Percentiles rank a stretch among this genome's conserved stretches.
phyloP scores from a whole-genome alignment of 108 stramenopile species.

The Fragilaria crotonensis region DNA sequence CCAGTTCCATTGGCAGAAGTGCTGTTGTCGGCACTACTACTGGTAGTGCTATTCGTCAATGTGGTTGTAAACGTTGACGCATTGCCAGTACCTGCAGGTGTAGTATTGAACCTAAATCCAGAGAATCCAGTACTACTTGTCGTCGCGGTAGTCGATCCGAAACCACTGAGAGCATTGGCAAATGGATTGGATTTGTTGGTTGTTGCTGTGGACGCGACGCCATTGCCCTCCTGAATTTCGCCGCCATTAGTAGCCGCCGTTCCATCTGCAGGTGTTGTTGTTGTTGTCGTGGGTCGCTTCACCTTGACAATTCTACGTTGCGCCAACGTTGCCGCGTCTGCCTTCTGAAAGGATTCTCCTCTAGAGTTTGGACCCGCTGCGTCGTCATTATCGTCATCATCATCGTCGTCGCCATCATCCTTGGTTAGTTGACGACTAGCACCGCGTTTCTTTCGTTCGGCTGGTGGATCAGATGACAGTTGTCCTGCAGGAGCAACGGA shows the following conservation, averaged over 20 bases:
- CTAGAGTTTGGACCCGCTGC: neutral
- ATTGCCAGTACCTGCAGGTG: neutral
- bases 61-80: neutral
- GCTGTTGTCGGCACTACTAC: neutral
- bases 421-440: conserved; percentile 43
- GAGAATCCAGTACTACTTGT: conserved; percentile 6
- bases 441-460: conserved; percentile 17
- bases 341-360: conserved; percentile 18
- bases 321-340: conserved; percentile 23
- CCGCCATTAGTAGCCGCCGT: neutral
- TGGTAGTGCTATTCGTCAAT: neutral
- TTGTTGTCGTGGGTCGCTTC: conserved; percentile 18
- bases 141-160: conserved; percentile 3
- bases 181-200: conserved; percentile 1
- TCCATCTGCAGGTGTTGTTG: neutral
- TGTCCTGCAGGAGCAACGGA: neutral
- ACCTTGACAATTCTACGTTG: conserved; percentile 31
- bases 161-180: neutral
- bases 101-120: neutral
- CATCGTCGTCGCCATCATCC: conserved; percentile 23
- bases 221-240: neutral
- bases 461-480: neutral
- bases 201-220: conserved; percentile 4
- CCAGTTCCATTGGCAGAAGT: conserved; percentile 3
- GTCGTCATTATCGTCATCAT: conserved; percentile 2